phyloP scores from a whole-genome alignment of 2,329 filamentous ascomycete species.

The Moelleriella libera region DNA sequence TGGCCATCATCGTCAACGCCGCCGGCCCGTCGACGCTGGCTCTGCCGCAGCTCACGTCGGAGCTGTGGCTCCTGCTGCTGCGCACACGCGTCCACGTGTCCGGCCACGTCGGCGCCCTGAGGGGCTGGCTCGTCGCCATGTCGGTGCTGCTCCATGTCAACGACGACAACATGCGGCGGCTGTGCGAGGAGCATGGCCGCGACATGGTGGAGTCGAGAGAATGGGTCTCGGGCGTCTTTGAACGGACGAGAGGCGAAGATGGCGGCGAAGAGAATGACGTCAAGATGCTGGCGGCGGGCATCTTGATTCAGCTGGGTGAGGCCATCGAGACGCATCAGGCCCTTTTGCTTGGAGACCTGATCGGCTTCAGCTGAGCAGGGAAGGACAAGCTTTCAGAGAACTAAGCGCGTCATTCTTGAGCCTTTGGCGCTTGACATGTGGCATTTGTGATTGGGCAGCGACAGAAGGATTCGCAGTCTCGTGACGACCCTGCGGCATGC shows the following conservation, averaged over 20 bases:
- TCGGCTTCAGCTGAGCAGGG: constrained; percentile 19
- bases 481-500: no score
- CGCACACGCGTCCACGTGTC: constrained; percentile 44
- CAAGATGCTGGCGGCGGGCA: constrained; percentile 63
- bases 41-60: constrained; percentile 66
- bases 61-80: constrained; percentile 75
- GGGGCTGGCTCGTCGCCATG: constrained; percentile 65
- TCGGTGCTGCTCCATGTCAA: constrained; percentile 75
- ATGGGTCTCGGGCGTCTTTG: constrained; percentile 72
- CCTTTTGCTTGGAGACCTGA: constrained; percentile 57
- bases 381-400: neutral
- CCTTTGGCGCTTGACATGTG: neutral
- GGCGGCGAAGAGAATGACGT: constrained; percentile 62
- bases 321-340: constrained; percentile 71
- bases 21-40: constrained; percentile 65
- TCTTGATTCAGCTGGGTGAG: constrained; percentile 66
- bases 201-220: constrained; percentile 76
- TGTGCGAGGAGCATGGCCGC: constrained; percentile 62
- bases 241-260: constrained; percentile 35
- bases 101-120: constrained; percentile 52
- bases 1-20: constrained; percentile 71
- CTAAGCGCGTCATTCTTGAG: no score
- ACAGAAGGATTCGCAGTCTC: no score
- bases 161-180: constrained; percentile 49
- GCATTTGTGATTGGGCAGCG: no score